Conservation (phyloP, 1,139 yeast genomes). For the Geotrichum carabidarum region DNA sequence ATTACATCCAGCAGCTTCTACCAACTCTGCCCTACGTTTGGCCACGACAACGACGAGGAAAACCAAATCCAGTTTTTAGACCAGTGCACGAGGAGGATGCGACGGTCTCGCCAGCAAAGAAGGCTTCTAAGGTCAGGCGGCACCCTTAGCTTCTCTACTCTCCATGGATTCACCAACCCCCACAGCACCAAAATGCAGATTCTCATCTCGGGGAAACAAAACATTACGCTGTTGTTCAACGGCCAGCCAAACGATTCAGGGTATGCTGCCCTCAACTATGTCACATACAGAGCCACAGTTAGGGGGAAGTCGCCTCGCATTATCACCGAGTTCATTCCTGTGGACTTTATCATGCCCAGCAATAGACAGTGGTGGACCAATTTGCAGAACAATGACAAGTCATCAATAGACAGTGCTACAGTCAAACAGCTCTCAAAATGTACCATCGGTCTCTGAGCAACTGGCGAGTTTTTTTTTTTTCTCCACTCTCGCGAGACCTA, state of each 20-base stretch:
- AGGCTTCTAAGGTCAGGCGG: background rate
- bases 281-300: conserved; percentile 12
- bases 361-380: conserved; percentile 9
- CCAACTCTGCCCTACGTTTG: conserved; percentile 10
- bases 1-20: conserved; percentile 9
- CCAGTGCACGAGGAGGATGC: conserved; percentile 10
- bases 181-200: conserved; percentile 9
- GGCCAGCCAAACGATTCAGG: conserved; percentile 12
- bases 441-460: conserved; percentile 12
- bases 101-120: conserved; percentile 4
- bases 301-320: conserved; percentile 10
- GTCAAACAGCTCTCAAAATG: conserved; percentile 11
- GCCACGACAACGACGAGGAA: conserved; percentile 1
- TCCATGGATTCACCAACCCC: background rate
- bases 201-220: conserved; percentile 10
- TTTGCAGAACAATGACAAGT: conserved; percentile 2
- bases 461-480: background rate
- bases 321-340: conserved; percentile 11
- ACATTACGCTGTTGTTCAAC: conserved; percentile 12
- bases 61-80: conserved; percentile 6
- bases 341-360: conserved; percentile 10
- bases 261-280: conserved; percentile 6
- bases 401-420: conserved; percentile 5
- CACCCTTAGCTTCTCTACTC: background rate
- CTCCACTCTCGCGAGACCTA: background rate